phyloP scores from a whole-genome alignment of 352 stramenopile species.

The Pythium guiyangense region DNA sequence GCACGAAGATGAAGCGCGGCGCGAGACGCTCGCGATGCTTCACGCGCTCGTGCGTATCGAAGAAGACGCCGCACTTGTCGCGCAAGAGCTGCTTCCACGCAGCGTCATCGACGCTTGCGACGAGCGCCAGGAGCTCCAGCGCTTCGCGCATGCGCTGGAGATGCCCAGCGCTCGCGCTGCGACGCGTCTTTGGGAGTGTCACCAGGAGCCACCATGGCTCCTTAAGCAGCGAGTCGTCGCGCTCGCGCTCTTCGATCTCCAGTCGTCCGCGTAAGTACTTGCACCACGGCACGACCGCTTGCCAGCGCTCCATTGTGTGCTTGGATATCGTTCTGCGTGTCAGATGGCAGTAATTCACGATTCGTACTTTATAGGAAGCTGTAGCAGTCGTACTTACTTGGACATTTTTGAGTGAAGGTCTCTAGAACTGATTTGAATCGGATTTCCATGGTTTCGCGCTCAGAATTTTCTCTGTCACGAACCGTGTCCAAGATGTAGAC shows the following conservation, averaged over 20 bases:
- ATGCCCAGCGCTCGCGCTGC: conserved; percentile 15
- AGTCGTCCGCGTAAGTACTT: conserved; percentile 62
- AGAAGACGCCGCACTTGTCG: conserved; percentile 23
- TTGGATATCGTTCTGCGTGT: too few relatives aligned
- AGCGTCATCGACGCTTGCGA: conserved; percentile 16
- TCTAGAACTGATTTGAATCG: too few relatives aligned
- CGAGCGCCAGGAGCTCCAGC: conserved; percentile 22
- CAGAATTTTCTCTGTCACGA: too few relatives aligned
- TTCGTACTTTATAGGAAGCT: too few relatives aligned
- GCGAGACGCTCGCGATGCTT: conserved; percentile 1
- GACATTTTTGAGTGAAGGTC: too few relatives aligned
- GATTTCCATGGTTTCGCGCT: too few relatives aligned
- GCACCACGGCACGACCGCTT: conserved; percentile 24
- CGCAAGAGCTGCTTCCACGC: conserved; percentile 22
- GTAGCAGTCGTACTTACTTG: too few relatives aligned
- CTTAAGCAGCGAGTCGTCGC: conserved; percentile 1
- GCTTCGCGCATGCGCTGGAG: conserved; percentile 24
- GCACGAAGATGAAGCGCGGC: conserved; percentile 23
- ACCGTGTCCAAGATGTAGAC: too few relatives aligned
- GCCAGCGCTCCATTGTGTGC: conserved; percentile 17
- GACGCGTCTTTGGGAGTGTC: conserved; percentile 25
- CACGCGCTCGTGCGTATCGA: conserved; percentile 8
- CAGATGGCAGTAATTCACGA: too few relatives aligned
- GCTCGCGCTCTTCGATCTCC: conserved; percentile 16
- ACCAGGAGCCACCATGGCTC: conserved; percentile 20